Base-by-base conservation (phyloP, 1,139 yeast genomes). In the Geotrichum australiense region DNA sequence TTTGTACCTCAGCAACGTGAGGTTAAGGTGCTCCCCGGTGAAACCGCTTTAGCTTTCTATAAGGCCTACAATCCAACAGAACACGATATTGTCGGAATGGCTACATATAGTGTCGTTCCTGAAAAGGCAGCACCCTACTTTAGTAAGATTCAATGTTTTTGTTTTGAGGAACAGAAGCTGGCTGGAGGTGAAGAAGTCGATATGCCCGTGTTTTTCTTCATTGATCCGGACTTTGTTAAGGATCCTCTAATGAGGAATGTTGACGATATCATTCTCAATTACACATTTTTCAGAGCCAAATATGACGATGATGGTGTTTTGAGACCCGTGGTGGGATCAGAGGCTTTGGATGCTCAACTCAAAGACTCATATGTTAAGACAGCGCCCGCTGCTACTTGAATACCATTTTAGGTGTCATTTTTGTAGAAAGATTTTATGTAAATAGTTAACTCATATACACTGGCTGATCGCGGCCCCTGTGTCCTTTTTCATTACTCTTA, bases 131-230 rank as follows among this genome's bases (percentile, higher is more conserved):
- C 97, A 1, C 95, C 87, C 4, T 93, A 91, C 63, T 91, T 91
- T 68, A 85, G 86, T 66, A 91, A 91, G 64, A 91, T 91, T 56
- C 98, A 91, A 61, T 91, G 99, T 63, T 91, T 91, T 66, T 91
- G 99, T 60, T 91, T 93, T 59, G 99, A 91, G 65, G 98, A 91
- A 60, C 99, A 91, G 63, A 74, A 86, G 61, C 69, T 91, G 51
- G 74, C 80, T 45, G 96, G 96, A 1, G 97, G 97, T 5, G 99
- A 93, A 65, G 97, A 91, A 61, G 95, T 93, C 12, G 99, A 93
- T 58, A 91, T 93, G 98, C 99, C 99, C 0, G 89, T 91, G 14
- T 93, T 93, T 66, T 93, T 93, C 73, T 93, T 93, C 63, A 84
- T 93, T 43, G 99, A 93, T 59, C 99, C 99, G 0, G 98, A 93